Evolutionary conservation across 2,329 filamentous ascomycete species (phyloP).

Genomic region (Setomelanomma holmii): DNA sequence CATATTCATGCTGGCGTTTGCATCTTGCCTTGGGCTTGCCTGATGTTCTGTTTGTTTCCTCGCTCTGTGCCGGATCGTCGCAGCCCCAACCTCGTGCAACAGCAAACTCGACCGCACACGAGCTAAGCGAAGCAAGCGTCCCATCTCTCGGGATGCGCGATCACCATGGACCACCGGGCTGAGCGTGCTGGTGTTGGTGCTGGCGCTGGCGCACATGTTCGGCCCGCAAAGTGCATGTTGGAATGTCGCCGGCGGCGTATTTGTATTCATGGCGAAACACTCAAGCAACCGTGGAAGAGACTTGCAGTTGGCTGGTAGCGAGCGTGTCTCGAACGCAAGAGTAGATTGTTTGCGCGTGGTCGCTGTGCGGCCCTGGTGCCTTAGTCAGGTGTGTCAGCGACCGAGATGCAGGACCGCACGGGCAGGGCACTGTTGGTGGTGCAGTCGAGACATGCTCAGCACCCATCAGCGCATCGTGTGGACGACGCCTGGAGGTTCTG

Average conservation of each 20-base stretch:
- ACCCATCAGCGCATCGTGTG: neutral
- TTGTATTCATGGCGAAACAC: neutral
- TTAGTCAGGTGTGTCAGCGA: conserved; percentile 1
- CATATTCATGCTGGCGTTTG: conserved; percentile 2
- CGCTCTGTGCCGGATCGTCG: neutral
- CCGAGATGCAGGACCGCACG: neutral
- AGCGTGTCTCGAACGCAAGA: neutral
- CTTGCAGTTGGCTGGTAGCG: neutral
- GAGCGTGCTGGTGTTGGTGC: too few relatives aligned
- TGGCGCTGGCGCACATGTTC: conserved; percentile 8
- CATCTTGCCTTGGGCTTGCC: neutral
- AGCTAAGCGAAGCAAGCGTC: conserved; percentile 2
- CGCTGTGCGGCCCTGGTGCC: neutral
- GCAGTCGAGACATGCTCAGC: neutral
- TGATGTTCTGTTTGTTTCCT: neutral
- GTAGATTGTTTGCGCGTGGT: neutral
- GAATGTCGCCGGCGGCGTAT: neutral
- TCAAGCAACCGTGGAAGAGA: neutral
- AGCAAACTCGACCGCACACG: neutral
- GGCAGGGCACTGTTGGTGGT: neutral
- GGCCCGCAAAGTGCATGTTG: neutral
- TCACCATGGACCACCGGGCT: neutral
- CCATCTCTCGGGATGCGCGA: neutral
- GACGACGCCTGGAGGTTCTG: neutral
- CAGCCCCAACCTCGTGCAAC: neutral